Evolutionary conservation across 768 basidiomycete genomes (phyloP), one percentile per base, ranked within the genome.

Genomic region (Mycena kentingensis): DNA sequence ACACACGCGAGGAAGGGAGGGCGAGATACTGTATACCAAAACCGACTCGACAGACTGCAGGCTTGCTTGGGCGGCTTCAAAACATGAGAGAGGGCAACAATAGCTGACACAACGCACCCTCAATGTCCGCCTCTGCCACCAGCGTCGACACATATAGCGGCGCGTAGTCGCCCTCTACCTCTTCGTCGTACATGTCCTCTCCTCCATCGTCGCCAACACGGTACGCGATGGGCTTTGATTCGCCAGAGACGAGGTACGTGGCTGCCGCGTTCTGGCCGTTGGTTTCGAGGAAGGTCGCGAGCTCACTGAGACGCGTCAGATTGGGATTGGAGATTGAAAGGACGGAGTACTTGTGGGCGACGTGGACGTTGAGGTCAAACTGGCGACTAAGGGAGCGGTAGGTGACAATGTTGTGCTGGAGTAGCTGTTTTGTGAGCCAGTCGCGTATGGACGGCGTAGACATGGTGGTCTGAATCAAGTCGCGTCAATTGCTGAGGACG

Each of bases 341-440:
- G 34, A 22, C n/a, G 16, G 44, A 78, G 62, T 54, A 91, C 90
- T 84, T 87, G 65, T 91, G 93, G 18, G 90, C 90, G 31, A 70
- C 70, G 66, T 90, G 88, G 62, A 91, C 88, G 61, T 91, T 85
- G 47, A 92, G 75, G 0, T 75, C 74, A 37, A 89, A 75, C 34
- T 80, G 81, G 57, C 88, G 79, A 61, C 90, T 91, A 43, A 93
- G 74, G 4, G 81, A 84, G 31, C 90, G 80, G 67, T 82, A 93
- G 4, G 90, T 93, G 52, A 78, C 81, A 39, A 82, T 71, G 49
- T 78, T 79, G 54, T 67, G 18, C 81, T 78, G 39, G 75, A 73
- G 13, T n/a, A 82, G 65, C 43, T 81, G 73, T 54, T 81, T 81
- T 16, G 76, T 77, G 36, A 82, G 63, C 53, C 72, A 80, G 58